phyloP scores from a whole-genome alignment of 177 flowering plant species.

The Vitis hybrid region DNA sequence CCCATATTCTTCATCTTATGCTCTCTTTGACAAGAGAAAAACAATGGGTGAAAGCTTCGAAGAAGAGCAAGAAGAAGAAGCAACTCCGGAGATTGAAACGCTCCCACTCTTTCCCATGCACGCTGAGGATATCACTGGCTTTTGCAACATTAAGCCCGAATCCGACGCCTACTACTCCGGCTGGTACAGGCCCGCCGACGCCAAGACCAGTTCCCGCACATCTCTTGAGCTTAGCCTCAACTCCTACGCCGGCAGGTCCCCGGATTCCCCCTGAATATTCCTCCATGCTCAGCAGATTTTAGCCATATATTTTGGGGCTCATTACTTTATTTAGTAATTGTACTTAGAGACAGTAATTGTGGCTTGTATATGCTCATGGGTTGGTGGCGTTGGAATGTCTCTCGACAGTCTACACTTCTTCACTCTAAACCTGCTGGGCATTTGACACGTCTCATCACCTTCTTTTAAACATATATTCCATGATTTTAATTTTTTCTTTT shows the following conservation, averaged over 20 bases:
- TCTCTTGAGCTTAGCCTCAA: conserved; percentile 87
- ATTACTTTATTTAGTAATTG: too few species aligned
- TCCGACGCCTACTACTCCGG: conserved; percentile 24
- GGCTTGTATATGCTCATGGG: too few species aligned
- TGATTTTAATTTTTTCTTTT: background rate
- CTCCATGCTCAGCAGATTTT: background rate
- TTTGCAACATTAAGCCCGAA: conserved; percentile 21
- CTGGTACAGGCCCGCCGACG: conserved; percentile 26
- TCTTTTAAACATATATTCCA: background rate
- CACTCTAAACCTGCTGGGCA: background rate
- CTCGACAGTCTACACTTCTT: too few species aligned
- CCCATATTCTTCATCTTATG: conserved; percentile 29
- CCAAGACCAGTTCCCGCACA: conserved; percentile 23
- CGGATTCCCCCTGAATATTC: conserved; percentile 16
- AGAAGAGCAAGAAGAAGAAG: conserved; percentile 29
- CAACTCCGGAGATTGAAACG: conserved; percentile 52
- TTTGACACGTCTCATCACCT: conserved; percentile 12
- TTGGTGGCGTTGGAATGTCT: too few species aligned
- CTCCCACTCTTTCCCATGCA: conserved; percentile 91
- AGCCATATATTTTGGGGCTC: too few species aligned
- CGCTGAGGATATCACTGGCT: conserved; percentile 36
- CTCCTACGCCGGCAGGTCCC: conserved; percentile 39
- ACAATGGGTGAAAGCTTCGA: conserved; percentile 6
- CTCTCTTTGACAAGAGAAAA: conserved; percentile 27
- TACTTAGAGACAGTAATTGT: too few species aligned